Evolutionary conservation across 2,329 filamentous ascomycete genomes (phyloP).

Genomic region (Aureobasidium subglaciale): DNA sequence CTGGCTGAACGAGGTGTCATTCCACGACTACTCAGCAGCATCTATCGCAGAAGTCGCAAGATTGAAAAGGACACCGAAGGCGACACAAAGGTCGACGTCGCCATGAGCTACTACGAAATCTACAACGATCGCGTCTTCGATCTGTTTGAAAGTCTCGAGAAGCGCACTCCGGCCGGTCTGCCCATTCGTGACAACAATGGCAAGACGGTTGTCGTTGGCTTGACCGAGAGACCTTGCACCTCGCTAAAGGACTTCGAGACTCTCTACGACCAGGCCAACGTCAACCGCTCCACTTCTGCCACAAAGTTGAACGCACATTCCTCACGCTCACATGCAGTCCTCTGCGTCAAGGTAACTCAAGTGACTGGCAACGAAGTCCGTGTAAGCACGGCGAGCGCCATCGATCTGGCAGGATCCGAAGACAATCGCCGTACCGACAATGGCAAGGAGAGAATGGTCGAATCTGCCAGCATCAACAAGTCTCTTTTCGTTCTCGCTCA

Average conservation of each 20-base stretch:
- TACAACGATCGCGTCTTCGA: constrained; percentile 96
- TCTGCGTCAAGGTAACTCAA: constrained; percentile 83
- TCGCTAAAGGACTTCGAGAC: constrained; percentile 85
- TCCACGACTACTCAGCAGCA: constrained; percentile 72
- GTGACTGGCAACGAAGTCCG: constrained; percentile 59
- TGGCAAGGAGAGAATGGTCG: constrained; percentile 83
- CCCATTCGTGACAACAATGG: constrained; percentile 79
- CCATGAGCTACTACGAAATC: constrained; percentile 89
- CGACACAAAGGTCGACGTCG: constrained; percentile 63
- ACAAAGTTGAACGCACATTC: constrained; percentile 92
- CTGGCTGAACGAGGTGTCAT: constrained; percentile 83
- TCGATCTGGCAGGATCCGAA: constrained; percentile 91
- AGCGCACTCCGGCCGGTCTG: constrained; percentile 71
- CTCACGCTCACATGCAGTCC: constrained; percentile 80
- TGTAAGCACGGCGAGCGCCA: constrained; percentile 82
- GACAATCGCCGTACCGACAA: constrained; percentile 94
- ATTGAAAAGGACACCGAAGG: constrained; percentile 71
- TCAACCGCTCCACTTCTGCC: constrained; percentile 78
- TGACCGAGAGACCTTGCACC: constrained; percentile 74
- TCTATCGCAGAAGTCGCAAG: constrained; percentile 81
- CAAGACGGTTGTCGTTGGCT: constrained; percentile 77
- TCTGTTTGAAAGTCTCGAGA: constrained; percentile 79
- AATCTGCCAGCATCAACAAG: constrained; percentile 96
- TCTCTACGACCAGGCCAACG: constrained; percentile 86
- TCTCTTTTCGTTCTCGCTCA: constrained; percentile 89